phyloP scores from a whole-genome alignment of 352 stramenopile species.

The Pythium aquatile region DNA sequence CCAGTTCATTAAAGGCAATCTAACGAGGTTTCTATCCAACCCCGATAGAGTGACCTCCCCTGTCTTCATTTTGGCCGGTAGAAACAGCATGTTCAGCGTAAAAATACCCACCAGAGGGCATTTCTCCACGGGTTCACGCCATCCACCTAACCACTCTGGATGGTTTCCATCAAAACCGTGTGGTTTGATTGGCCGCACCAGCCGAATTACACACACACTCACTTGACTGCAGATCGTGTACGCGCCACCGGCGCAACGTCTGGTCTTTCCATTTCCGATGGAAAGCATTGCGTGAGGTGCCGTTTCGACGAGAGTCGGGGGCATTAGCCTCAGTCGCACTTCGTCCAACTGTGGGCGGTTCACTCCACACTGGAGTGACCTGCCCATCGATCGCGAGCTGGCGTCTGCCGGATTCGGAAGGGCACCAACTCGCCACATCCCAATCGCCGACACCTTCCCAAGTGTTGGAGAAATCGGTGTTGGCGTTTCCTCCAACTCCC shows the following conservation, averaged over 20 bases:
- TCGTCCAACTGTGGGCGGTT: slow-evolving; percentile 6
- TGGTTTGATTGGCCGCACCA: slow-evolving; percentile 2
- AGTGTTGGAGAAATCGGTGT: slow-evolving; percentile 1
- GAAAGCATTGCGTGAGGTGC: not conserved
- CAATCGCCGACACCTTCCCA: slow-evolving; percentile 9
- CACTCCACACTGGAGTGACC: not conserved
- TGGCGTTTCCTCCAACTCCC: slow-evolving; percentile 6
- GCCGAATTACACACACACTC: slow-evolving; percentile 14
- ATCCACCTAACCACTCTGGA: slow-evolving; percentile 3
- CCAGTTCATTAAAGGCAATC: not conserved
- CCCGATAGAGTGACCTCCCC: not conserved
- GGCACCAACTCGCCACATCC: slow-evolving; percentile 4
- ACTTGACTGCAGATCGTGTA: slow-evolving; percentile 16
- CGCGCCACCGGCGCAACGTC: slow-evolving; percentile 11
- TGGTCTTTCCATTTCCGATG: slow-evolving; percentile 25
- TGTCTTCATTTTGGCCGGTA: not conserved
- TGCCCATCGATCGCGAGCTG: not conserved
- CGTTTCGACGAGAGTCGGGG: not conserved
- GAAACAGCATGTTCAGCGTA: not conserved
- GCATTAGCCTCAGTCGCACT: not conserved
- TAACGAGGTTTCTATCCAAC: not conserved
- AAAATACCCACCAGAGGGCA: not conserved
- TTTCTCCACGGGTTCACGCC: not conserved
- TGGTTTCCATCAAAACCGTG: not conserved
- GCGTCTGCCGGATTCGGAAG: not conserved